A percentile compares a stretch with the other conserved stretches of the same genome.
Conservation (phyloP, 805 yeast genomes). For the Candida krabiensis region DNA sequence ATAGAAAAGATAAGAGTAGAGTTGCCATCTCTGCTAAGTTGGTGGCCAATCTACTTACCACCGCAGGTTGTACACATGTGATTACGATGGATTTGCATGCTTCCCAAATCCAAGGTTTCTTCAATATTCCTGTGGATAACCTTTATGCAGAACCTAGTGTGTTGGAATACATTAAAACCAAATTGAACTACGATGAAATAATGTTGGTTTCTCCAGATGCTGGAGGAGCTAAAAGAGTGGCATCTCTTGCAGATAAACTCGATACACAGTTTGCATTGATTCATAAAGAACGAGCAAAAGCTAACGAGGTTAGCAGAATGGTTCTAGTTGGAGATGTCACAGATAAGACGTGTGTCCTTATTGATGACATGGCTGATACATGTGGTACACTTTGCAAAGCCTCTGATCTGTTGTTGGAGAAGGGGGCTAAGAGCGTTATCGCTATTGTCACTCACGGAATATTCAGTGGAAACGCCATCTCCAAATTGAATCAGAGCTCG, state of each 20-base stretch:
- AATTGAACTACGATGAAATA: constrained; percentile 53
- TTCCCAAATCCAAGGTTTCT: constrained; percentile 96
- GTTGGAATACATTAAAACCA: constrained; percentile 73
- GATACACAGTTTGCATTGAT: constrained; percentile 93
- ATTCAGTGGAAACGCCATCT: constrained; percentile 80
- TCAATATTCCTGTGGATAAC: constrained; percentile 93
- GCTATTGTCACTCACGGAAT: constrained; percentile 97
- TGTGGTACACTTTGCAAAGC: constrained; percentile 97
- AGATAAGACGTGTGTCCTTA: constrained; percentile 76
- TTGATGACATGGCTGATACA: constrained; percentile 98
- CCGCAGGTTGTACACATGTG: constrained; percentile 94
- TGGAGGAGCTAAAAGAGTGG: constrained; percentile 98
- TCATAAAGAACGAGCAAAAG: constrained; percentile 93
- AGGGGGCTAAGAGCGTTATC: constrained; percentile 82
- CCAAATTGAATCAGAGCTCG: constrained; percentile 65
- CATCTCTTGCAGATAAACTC: constrained; percentile 86
- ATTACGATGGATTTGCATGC: constrained; percentile 98
- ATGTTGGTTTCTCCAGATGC: constrained; percentile 97
- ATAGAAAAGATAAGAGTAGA: constrained; percentile 91
- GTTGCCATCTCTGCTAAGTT: constrained; percentile 96
- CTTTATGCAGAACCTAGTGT: constrained; percentile 93
- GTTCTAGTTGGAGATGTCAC: constrained; percentile 94
- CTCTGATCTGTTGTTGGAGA: constrained; percentile 76
- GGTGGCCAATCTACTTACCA: constrained; percentile 85
- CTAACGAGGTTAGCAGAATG: constrained; percentile 94